Evolutionary conservation across 352 stramenopile genomes (phyloP), one percentile per base, ranked within the genome.

Genomic region (Pythium scleroteichum): DNA sequence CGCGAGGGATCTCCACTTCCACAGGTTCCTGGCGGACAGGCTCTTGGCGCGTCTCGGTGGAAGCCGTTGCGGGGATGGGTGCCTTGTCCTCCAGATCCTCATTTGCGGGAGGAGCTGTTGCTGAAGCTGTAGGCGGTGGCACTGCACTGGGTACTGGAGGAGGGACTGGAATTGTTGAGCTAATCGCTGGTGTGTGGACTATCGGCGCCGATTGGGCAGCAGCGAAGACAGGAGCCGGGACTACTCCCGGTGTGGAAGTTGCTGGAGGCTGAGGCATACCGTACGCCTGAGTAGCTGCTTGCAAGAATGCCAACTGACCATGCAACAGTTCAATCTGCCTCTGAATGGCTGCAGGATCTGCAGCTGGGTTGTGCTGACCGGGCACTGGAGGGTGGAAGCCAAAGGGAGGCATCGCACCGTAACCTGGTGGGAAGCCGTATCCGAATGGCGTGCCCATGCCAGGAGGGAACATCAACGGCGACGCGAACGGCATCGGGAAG

Each of bases 401-500:
- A 44, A 75, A 78, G 3, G 77, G 77, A 2, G 68, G 64, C 54
- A 84, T 72, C 64, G 79, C 76, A n/a, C 81, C 81, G 26, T 82
- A 88, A 0, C 66, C 69, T 54, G 74, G 72, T 19, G 76, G 72
- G 63, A 87, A 76, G 0, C 77, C 81, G 24, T 75, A 88, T 17
- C 75, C 81, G 53, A 79, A 88, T 14, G 77, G 75, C 33, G 64
- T 48, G 2, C 55, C 77, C 59, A 75, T 73, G n/a, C 50, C 62
- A 29, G 71, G 66, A 22, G 59, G 69, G 68, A 85, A 89, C 77
- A 91, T 86, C 46, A 80, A 78, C 24, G 79, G 78, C 16, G 69
- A 67, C 67, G 82, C 76, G 60, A 79, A 89, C 20, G 78, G 79
- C 16, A 41, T 49, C 13, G 62, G 66, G 62, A 82, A 87, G 20